Evolutionary conservation across 2,329 filamentous ascomycete species (phyloP), one percentile per base, ranked within the genome.

Genomic region (Neopestalotiopsis sp.): DNA sequence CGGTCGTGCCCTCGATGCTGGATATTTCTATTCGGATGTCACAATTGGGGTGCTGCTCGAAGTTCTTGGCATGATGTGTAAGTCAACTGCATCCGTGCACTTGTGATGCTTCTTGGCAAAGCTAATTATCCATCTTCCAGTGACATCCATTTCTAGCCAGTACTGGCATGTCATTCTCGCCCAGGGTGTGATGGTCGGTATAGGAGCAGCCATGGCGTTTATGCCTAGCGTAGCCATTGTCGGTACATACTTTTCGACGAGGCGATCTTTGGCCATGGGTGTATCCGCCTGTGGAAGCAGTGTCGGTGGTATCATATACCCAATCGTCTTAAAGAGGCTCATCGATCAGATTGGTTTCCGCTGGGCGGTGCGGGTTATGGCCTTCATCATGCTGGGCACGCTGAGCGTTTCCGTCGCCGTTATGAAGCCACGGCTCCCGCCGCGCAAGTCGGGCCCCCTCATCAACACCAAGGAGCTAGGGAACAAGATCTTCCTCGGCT

Each of bases 101-200:
- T 17, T 12, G 12, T 45, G 3, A 17, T 45, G 2, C 3, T 3
- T 45, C 12, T 3, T 17, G 12, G 17, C 12, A 17, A 45, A 5
- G 40, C 40, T 45, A 3, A 45, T 5, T 2, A 45, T 45, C 0
- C 40, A 13, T 17, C 40, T 45, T 17, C 12, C 17, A 45, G 85
- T 86, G 81, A 84, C 82, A 59, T 85, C 83, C 73, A 74, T 88
- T 12, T 83, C 82, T 67, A 77, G 77, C 0, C 72, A 82, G 66
- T 86, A 84, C 73, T 88, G 84, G 82, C 86, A 88, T 64, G 72
- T 88, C 14, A 82, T 88, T 64, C 80, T 88, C 20, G 81, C 83
- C 0, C 86, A 88, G 71, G 86, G 83, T 32, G 69, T 88, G 56
- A 83, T 82, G 68, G 77, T 86, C 59, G 86, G 86, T 5, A 67